Base-by-base conservation (phyloP, 177 flowering plant genomes). In the Vitis hybrid region DNA sequence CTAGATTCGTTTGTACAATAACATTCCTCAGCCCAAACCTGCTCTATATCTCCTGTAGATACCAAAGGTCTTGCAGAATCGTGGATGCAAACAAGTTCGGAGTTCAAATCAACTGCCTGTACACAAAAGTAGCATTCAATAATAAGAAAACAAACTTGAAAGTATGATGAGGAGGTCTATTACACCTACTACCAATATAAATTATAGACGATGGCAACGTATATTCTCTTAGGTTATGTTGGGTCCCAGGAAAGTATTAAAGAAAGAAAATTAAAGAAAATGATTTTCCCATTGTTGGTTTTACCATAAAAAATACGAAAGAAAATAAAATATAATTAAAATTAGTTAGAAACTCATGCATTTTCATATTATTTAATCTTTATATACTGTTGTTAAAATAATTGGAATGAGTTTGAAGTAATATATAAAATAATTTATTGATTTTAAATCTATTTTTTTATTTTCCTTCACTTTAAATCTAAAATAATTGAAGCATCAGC, bases 31-130 rank as follows among this genome's bases (percentile, higher is more conserved):
- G 15, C 16, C 13, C 86, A 60, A 63, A 95, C 98, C 97, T 95
- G 87, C 77, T 82, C 77, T 5, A 89, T 72, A 71, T 95, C 98
- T 68, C 26, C 81, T 67, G 88, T 59, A 60, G 71, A 75, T 60
- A 91, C 94, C 66, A 95, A 74, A 73, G 99, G 99, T 80, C 99
- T 89, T 64, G 99, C 99, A 71, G 98, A 93, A 78, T 93, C 99
- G 78, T 95, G 99, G 71, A 95, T 76, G 84, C 99, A 95, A 31
- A 91, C 92, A 70, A 95, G 98, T 73, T 90, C 89, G 16, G 97
- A 88, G 60, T 61, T 74, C 69, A 61, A 70, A 83, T 87, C 92
- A 76, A 90, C 78, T 65, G 79, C 96, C 99, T 95, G 93, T 53
- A 16, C 18, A 60, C 6, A 75, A 29, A 52, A 75, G 66, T 11